Conservation (phyloP, 2,329 filamentous ascomycete genomes). For the Lachnellula arida region DNA sequence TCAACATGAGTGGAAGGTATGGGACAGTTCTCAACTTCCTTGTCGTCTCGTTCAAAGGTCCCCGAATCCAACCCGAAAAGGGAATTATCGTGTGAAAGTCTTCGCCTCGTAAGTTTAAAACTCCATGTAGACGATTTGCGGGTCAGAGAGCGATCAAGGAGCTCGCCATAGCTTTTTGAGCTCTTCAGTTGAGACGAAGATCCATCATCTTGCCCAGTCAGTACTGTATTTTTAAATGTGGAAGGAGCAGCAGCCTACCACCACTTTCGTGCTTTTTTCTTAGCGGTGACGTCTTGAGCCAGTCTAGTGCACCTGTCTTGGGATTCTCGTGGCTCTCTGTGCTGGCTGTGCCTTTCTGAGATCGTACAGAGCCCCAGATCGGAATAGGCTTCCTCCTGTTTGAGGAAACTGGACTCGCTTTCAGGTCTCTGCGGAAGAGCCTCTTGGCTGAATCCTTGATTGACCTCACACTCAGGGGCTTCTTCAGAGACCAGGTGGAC, state of each 20-base stretch:
- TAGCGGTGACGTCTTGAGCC: background rate
- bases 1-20: no score
- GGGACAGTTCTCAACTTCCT: background rate
- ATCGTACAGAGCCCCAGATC: background rate
- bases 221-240: background rate
- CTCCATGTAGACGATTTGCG: background rate
- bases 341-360: background rate
- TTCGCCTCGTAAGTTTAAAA: constrained; percentile 1
- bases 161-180: constrained; percentile 20
- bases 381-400: constrained; percentile 13
- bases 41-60: background rate
- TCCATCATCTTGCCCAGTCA: background rate
- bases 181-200: background rate
- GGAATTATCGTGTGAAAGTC: background rate
- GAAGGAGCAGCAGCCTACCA: background rate
- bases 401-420: constrained; percentile 2
- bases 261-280: background rate
- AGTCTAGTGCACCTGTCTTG: background rate
- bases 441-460: background rate
- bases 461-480: background rate
- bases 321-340: background rate
- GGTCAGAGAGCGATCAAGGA: constrained; percentile 5
- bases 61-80: background rate
- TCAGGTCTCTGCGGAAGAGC: constrained; percentile 1
- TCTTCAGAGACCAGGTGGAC: background rate